Evolutionary conservation across 2,329 filamentous ascomycete species (phyloP).

Genomic region (Neophaeococcomyces mojaviensis): DNA sequence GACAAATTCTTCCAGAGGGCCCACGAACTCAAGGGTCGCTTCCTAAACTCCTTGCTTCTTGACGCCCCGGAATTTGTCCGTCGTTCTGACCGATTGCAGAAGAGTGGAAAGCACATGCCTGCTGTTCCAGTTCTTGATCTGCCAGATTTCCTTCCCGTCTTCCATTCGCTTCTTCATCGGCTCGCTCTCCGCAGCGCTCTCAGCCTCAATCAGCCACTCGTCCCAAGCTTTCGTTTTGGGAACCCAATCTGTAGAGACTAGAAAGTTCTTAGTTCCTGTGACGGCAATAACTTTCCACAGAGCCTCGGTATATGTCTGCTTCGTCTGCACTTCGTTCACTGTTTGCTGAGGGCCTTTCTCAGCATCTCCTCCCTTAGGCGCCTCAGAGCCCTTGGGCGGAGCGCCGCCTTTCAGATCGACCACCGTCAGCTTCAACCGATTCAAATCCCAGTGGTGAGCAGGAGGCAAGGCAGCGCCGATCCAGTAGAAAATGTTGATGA

Average conservation of each 20-base stretch:
- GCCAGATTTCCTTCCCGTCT: constrained; percentile 20
- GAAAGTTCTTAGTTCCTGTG: constrained; percentile 38
- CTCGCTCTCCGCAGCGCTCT: constrained; percentile 20
- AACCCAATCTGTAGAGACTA: constrained; percentile 32
- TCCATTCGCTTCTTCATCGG: constrained; percentile 12
- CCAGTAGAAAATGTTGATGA: constrained; percentile 45
- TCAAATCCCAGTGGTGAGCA: constrained; percentile 42
- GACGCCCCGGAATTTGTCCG: constrained; percentile 11
- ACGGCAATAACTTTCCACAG: constrained; percentile 44
- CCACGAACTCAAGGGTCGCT: not conserved
- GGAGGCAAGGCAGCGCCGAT: constrained; percentile 42
- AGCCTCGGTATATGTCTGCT: constrained; percentile 37
- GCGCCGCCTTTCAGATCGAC: constrained; percentile 21
- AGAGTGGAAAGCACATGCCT: constrained; percentile 19
- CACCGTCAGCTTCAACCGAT: constrained; percentile 33
- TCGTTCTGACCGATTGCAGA: constrained; percentile 16
- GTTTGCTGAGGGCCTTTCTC: constrained; percentile 23
- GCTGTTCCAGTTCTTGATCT: constrained; percentile 23
- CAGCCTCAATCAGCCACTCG: constrained; percentile 34
- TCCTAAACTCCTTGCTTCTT: constrained; percentile 3
- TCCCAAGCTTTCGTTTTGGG: constrained; percentile 37
- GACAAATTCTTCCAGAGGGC: no score
- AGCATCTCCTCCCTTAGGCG: constrained; percentile 27
- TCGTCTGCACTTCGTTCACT: constrained; percentile 12
- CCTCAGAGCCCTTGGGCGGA: constrained; percentile 6